Percentiles rank a stretch among this genome's conserved stretches.
Conservation (phyloP, 306 rosid species). For the Quercus bicolor region DNA sequence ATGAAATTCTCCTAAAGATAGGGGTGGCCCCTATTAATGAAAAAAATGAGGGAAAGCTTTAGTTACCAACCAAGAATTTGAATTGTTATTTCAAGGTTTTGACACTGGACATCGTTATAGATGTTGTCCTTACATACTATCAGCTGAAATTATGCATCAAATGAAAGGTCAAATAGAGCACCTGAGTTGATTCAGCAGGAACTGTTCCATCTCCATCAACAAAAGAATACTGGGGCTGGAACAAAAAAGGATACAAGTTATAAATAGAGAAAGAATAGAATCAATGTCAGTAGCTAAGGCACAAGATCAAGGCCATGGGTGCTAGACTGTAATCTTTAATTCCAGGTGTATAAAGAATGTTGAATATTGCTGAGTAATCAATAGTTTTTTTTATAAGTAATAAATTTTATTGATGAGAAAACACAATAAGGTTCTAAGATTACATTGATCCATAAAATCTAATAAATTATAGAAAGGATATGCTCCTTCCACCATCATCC, state of each 20-base stretch:
- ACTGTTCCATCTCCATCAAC: constrained; percentile 94
- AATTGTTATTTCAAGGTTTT: background rate
- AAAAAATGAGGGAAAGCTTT: background rate
- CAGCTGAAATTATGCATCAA: constrained; percentile 3
- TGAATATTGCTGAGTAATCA: background rate
- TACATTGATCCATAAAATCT: too few relatives aligned
- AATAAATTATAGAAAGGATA: too few relatives aligned
- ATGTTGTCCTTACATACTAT: background rate
- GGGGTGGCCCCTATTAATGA: too few relatives aligned
- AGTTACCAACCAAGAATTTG: background rate
- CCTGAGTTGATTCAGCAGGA: constrained; percentile 90
- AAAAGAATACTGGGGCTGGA: constrained; percentile 77
- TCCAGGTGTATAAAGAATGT: background rate
- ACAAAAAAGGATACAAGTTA: constrained; percentile 16
- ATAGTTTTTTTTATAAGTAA: too few relatives aligned
- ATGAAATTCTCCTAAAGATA: too few relatives aligned
- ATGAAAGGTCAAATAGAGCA: constrained; percentile 33
- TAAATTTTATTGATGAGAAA: too few relatives aligned
- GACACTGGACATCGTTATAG: background rate
- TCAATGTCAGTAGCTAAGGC: background rate
- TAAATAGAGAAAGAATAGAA: background rate
- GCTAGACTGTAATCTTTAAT: background rate
- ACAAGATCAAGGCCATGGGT: background rate
- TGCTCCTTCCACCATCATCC: too few relatives aligned
- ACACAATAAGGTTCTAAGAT: too few relatives aligned